A percentile compares a stretch with the other conserved stretches of the same genome.
phyloP scores from a whole-genome alignment of 208 protist species.

The Trypanosoma platydactyli region DNA sequence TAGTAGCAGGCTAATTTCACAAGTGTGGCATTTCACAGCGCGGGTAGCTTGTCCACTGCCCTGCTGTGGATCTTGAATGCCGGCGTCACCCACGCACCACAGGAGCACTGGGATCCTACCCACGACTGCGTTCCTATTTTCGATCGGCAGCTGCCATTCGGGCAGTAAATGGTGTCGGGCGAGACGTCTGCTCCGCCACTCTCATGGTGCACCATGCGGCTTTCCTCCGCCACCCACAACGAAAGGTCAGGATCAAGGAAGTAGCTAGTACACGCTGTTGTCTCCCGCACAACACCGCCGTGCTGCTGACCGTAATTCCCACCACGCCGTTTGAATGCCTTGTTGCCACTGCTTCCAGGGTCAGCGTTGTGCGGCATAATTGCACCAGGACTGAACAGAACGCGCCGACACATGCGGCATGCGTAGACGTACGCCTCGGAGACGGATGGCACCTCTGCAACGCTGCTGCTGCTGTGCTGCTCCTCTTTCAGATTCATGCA shows the following conservation, averaged over 20 bases:
- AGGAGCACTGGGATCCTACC: constrained; percentile 80
- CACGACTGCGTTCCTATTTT: constrained; percentile 89
- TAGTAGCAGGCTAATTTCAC: not conserved
- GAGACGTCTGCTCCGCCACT: constrained; percentile 38
- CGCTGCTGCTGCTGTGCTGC: not conserved
- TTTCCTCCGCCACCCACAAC: constrained; percentile 69
- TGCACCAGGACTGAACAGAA: constrained; percentile 47
- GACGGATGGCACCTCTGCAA: constrained; percentile 7
- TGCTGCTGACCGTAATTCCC: constrained; percentile 18
- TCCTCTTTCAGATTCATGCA: not conserved
- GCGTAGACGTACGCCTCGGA: constrained; percentile 39
- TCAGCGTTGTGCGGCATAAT: constrained; percentile 51
- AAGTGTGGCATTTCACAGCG: not conserved
- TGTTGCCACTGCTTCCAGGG: constrained; percentile 36
- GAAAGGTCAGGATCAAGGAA: constrained; percentile 79
- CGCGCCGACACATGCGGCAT: constrained; percentile 59
- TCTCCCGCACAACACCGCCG: not conserved
- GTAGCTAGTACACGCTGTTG: constrained; percentile 65
- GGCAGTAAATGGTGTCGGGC: constrained; percentile 87
- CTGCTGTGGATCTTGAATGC: constrained; percentile 80
- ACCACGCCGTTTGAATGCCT: constrained; percentile 43
- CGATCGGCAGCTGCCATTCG: constrained; percentile 49
- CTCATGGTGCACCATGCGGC: constrained; percentile 38
- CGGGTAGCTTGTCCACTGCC: constrained; percentile 55
- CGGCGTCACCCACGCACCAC: constrained; percentile 81